Evolutionary conservation across 2,329 filamentous ascomycete genomes (phyloP), one percentile per base, ranked within the genome.

Genomic region (Neurospora crassa): DNA sequence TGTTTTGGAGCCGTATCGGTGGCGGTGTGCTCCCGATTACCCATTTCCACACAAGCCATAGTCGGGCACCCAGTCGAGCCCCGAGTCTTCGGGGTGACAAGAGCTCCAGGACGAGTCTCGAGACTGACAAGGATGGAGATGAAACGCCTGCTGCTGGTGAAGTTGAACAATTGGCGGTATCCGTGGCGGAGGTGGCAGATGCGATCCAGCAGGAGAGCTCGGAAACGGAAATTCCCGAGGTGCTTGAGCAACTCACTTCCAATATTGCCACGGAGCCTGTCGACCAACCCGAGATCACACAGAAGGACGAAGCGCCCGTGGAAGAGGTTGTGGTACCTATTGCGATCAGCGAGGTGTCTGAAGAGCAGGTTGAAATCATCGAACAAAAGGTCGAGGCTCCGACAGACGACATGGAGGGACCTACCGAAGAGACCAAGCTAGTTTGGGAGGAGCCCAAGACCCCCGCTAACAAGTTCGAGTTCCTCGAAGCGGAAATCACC

Each of bases 1-100:
- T 99, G 92, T 99, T 99, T 79, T 99, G 96, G 96, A 89, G 92
- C 69, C 88, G 96, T 70, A 89, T 99, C 69, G 95, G 95, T 37
- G 96, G 94, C 40, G 96, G 96, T 16, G 93, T 99, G 2, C 83
- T 98, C 14, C 96, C 95, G 1, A 84, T 87, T 11, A 76, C 77
- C 12, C 81, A 81, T 34, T 75, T 74, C n/a, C 75, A 75, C 5
- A 71, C 75, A 24, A 76, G 72, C 45, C 74, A 71, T 5, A 76
- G 72, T 34, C 73, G 68, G 8, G 72, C 72, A 12, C 72, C 72
- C 8, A 76, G 75, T 59, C 73, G 68, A 5, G 72, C 72, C 11
- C 72, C 72, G 6, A 76, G 75, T 67, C 24, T 76, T 18, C 68
- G 71, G 3, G 75, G 69, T 5, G 75, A 77, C 40, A 77, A 72